Conservation (phyloP, 306 rosid species). For the Vicia faba region DNA sequence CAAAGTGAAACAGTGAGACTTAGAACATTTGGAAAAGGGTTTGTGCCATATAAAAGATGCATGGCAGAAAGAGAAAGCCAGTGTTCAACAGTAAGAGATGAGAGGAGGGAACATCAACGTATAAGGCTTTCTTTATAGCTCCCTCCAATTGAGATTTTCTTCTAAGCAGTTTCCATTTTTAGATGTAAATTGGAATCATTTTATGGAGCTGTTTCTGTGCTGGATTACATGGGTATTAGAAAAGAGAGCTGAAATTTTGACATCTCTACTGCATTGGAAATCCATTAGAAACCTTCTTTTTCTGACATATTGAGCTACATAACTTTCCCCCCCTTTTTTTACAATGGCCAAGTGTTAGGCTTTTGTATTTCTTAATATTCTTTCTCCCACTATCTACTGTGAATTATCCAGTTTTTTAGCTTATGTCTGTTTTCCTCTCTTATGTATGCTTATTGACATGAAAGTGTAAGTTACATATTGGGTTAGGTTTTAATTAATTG, state of each 20-base stretch:
- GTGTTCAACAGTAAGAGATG: constrained; percentile 27
- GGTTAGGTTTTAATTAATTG: constrained; percentile 9
- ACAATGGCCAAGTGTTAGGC: neutral
- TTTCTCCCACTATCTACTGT: constrained; percentile 37
- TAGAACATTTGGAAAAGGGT: constrained; percentile 52
- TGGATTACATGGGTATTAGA: constrained; percentile 24
- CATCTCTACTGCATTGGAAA: constrained; percentile 31
- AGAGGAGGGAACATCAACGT: constrained; percentile 54
- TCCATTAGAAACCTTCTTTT: constrained; percentile 3
- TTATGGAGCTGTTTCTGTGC: constrained; percentile 35
- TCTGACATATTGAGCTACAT: constrained; percentile 2
- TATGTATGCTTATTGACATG: constrained; percentile 11
- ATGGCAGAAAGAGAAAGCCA: constrained; percentile 45
- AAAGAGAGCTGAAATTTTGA: constrained; percentile 36
- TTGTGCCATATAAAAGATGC: constrained; percentile 79
- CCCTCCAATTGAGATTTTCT: constrained; percentile 10
- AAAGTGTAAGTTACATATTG: constrained; percentile 27
- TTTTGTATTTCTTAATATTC: constrained; percentile 28
- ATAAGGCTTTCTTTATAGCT: constrained; percentile 56
- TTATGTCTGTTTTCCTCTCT: neutral
- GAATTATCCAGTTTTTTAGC: constrained; percentile 17
- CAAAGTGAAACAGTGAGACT: constrained; percentile 32
- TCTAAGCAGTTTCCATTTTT: constrained; percentile 21
- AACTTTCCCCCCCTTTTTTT: neutral
- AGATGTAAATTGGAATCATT: constrained; percentile 7